Evolutionary conservation across 371 early-diverging fungal genomes (phyloP), one percentile per base, ranked within the genome.

Genomic region (Apophysomyces ossiformis): DNA sequence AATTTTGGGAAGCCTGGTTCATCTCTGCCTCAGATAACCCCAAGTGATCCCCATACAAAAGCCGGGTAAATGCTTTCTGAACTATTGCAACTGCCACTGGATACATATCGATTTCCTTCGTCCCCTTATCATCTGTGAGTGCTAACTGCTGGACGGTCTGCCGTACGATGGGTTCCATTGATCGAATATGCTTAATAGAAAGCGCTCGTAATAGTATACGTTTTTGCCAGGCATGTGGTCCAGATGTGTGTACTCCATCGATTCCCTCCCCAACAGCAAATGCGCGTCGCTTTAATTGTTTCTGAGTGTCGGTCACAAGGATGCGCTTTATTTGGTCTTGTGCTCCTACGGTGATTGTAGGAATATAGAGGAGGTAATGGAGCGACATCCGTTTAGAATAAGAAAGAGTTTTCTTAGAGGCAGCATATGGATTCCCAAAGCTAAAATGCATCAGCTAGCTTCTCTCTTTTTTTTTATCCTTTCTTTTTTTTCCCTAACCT

Each of bases 241-340:
- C 18, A 26, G 54, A 21, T 21, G 54, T 50, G 7, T 50, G 54
- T 3, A 21, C 54, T 50, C 8, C n/a, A 1, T 50, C 54, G 21
- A 50, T 50, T 9, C 54, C 21, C 4, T 50, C 54, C 1, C n/a
- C 8, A 4, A 18, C 8, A 8, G 21, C 9, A 18, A 50, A 50
- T 21, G 54, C 21, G 9, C 21, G 18, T n/a, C 54, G 54, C 21
- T 21, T 16, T 50, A 50, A 50, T 50, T 50, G 54, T 21, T 50
- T 50, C 54, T 50, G 54, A 9, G 54, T 50, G 8, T 50, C 54
- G 5, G 54, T 50, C 21, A 50, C 54, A 8, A 50, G 54, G 54
- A 50, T 50, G 21, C 54, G 54, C 54, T 21, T 50, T 4, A 50
- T 9, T 21, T 50, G 21, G n/a, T 21, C 21, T 11, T 16, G 54